Evolutionary conservation across 805 yeast species (phyloP), one percentile per base, ranked within the genome.

Genomic region (Candida tammaniensis): DNA sequence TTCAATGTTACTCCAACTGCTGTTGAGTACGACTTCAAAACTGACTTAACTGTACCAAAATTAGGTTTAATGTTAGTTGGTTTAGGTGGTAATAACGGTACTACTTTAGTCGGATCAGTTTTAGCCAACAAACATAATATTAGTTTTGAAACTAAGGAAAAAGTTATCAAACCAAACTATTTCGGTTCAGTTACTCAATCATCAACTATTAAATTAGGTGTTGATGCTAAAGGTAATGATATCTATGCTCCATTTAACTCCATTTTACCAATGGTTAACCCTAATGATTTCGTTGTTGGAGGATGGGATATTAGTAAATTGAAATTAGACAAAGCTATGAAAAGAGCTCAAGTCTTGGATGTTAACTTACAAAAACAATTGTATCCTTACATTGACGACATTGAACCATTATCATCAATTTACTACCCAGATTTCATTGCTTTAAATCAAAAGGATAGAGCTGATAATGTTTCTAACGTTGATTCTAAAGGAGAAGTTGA

Each of bases 361-460:
- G 80, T 76, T 48, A 87, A 82, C 50, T 75, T 89, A 56, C 96
- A 86, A 70, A 71, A 77, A 43, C 77, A 87, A 65, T 75, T 89
- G 52, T 70, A 70, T 38, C 75, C 80, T 42, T 66, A 78, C 50
- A 67, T 91, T 74, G 64, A 73, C 48, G 57, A 73, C 31, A 69
- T 75, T 46, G 71, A 59, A 20, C 97, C 97, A 21, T 60, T 88
- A 66, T 82, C 86, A 27, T 86, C 96, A 2, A 74, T 89, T 42
- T 89, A 91, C 70, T 89, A 89, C 64, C 97, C 98, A 20, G 97
- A 89, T 61, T 89, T 87, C 65, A 91, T 89, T 64, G 97, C 97
- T 41, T 84, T 91, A 43, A 89, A 89, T 66, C 98, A 89, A 69
- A 80, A 78, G 47, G 91, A 78, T 29, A 80, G 98, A 61, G 98